Percentiles rank a stretch among this genome's conserved stretches.
phyloP scores from a whole-genome alignment of 495 filamentous ascomycete genomes.

The Lineolata rhizophorae region DNA sequence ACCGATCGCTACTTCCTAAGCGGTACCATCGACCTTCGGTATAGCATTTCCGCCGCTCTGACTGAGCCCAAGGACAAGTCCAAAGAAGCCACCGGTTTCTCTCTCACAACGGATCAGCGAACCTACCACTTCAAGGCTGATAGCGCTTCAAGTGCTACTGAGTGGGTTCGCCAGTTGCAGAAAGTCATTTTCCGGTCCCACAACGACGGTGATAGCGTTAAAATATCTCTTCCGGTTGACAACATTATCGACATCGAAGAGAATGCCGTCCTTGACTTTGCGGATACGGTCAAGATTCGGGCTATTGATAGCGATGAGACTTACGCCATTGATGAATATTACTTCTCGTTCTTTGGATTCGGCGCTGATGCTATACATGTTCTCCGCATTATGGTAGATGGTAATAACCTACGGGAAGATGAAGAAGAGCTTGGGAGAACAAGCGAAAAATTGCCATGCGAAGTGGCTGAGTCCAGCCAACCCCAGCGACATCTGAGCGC shows the following conservation, averaged over 20 bases:
- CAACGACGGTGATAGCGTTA: constrained; percentile 94
- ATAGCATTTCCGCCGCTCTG: constrained; percentile 68
- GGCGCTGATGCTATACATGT: constrained; percentile 70
- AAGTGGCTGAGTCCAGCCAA: no score
- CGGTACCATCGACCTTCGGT: constrained; percentile 80
- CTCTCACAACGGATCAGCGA: constrained; percentile 60
- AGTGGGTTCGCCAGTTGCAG: constrained; percentile 91
- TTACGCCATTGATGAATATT: constrained; percentile 94
- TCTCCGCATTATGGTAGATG: constrained; percentile 51
- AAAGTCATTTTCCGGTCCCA: constrained; percentile 89
- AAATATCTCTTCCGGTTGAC: constrained; percentile 73
- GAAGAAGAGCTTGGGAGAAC: no score
- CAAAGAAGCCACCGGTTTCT: constrained; percentile 48
- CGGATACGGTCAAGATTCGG: constrained; percentile 82
- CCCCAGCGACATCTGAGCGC: no score
- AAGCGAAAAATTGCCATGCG: no score
- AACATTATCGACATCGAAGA: constrained; percentile 89
- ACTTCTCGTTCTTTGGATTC: constrained; percentile 83
- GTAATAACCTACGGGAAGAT: background rate
- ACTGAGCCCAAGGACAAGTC: constrained; percentile 43
- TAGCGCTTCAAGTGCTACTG: constrained; percentile 69
- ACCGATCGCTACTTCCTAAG: constrained; percentile 79
- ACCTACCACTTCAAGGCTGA: constrained; percentile 82
- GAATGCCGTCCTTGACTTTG: constrained; percentile 74
- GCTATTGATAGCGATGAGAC: constrained; percentile 85